phyloP scores from a whole-genome alignment of 2,329 filamentous ascomycete genomes.

The Aspergillus nomiae region DNA sequence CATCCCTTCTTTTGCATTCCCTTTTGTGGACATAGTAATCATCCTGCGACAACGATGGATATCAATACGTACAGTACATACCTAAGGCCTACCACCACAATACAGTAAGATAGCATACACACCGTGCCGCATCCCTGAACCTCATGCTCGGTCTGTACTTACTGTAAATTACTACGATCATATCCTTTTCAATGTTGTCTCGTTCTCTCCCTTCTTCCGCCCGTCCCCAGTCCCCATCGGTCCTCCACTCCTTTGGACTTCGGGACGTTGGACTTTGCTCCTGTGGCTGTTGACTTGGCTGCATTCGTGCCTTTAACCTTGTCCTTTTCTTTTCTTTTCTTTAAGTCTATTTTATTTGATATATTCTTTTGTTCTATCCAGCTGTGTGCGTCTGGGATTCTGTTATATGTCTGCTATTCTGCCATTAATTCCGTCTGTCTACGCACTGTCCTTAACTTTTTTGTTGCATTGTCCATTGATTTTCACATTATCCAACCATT shows the following conservation, averaged over 20 bases:
- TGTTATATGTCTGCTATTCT: background rate
- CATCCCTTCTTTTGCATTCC: background rate
- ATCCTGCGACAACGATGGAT: background rate
- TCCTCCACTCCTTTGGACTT: conserved; percentile 35
- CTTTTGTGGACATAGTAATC: too few relatives aligned
- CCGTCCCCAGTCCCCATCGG: conserved; percentile 10
- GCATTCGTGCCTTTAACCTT: conserved; percentile 1
- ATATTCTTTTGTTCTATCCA: background rate
- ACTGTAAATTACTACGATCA: background rate
- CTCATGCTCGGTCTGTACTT: background rate
- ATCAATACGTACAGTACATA: background rate
- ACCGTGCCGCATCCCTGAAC: background rate
- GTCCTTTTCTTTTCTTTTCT: background rate
- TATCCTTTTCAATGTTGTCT: background rate
- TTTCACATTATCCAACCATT: background rate
- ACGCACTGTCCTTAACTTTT: background rate
- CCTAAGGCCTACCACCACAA: background rate
- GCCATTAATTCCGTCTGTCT: conserved; percentile 4
- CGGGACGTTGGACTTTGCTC: conserved; percentile 3
- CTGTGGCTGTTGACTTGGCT: conserved; percentile 5
- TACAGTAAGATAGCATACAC: background rate
- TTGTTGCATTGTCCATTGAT: background rate
- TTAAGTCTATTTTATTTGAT: background rate
- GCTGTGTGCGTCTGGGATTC: conserved; percentile 1
- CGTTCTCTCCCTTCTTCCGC: conserved; percentile 16